These are phyloP conservation scores for Phyllostachys edulis DNA, from an alignment of 176 grass and related monocot species.

Conservation along the genomic window DNA sequence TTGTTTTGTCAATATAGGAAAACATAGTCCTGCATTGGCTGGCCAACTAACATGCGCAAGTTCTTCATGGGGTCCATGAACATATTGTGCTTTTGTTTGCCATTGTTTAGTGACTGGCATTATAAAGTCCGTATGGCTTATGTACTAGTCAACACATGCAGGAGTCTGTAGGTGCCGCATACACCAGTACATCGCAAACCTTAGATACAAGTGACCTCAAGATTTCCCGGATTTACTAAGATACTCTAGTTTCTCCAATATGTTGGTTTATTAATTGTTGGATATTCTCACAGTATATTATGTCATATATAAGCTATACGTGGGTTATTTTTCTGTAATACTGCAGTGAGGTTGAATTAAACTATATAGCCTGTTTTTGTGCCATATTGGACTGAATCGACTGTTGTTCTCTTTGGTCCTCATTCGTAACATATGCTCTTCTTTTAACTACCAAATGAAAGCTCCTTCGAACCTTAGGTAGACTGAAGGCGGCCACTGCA, in stretches of 20 bases:
- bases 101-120: no score
- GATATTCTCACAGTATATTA: no score
- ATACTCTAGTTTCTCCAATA: no score
- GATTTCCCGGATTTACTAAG: no score
- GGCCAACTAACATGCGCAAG: background rate
- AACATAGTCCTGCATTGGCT: background rate
- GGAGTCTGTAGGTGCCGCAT: no score
- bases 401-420: background rate
- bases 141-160: no score
- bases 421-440: background rate
- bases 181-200: no score
- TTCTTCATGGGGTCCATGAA: constrained; percentile 20
- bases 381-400: background rate
- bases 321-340: background rate
- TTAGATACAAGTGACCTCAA: no score
- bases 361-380: background rate
- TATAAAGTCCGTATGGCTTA: no score
- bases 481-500: background rate
- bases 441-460: background rate
- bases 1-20: background rate
- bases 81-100: background rate
- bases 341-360: background rate
- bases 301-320: no score
- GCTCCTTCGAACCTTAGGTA: background rate
- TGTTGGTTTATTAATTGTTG: no score